phyloP scores from a whole-genome alignment of 2,329 filamentous ascomycete species.

The Aspergillus sp. region DNA sequence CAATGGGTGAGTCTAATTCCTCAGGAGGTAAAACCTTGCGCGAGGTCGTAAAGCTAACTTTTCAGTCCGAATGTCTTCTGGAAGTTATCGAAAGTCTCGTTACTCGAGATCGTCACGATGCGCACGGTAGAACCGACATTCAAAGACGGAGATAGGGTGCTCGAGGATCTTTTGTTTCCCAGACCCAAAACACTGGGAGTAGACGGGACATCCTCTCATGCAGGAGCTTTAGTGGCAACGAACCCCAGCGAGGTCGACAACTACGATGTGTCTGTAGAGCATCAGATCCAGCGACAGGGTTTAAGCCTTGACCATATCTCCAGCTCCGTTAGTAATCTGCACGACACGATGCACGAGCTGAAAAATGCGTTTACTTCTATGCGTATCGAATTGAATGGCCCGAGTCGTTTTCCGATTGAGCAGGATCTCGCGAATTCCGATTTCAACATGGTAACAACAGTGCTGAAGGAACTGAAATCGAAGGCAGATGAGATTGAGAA shows the following conservation, averaged over 20 bases:
- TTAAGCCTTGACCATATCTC: slow-evolving; percentile 40
- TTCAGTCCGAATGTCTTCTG: slow-evolving; percentile 39
- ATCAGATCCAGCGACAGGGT: slow-evolving; percentile 39
- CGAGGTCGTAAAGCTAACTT: slow-evolving; percentile 1
- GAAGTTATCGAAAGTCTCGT: slow-evolving; percentile 40
- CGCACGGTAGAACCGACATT: slow-evolving; percentile 36
- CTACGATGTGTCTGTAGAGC: slow-evolving; percentile 27
- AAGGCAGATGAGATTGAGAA: slow-evolving; percentile 42
- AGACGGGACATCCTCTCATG: slow-evolving; percentile 17
- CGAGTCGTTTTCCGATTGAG: slow-evolving; percentile 24
- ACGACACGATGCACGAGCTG: slow-evolving; percentile 41
- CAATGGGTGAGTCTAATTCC: slow-evolving; percentile 31
- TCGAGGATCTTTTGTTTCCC: slow-evolving; percentile 30
- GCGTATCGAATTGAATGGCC: slow-evolving; percentile 37
- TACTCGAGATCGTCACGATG: slow-evolving; percentile 42
- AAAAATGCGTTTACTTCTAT: slow-evolving; percentile 40
- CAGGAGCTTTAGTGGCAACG: slow-evolving; percentile 27
- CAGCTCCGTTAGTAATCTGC: slow-evolving; percentile 38
- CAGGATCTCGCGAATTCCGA: slow-evolving; percentile 21
- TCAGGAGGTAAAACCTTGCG: neutral
- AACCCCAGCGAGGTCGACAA: slow-evolving; percentile 17
- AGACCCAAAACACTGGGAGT: slow-evolving; percentile 23
- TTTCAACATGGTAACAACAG: slow-evolving; percentile 40
- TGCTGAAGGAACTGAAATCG: slow-evolving; percentile 38
- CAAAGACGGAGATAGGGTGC: slow-evolving; percentile 33